Evolutionary conservation across 768 basidiomycete species (phyloP).

Genomic region (Steccherinum ochraceum): DNA sequence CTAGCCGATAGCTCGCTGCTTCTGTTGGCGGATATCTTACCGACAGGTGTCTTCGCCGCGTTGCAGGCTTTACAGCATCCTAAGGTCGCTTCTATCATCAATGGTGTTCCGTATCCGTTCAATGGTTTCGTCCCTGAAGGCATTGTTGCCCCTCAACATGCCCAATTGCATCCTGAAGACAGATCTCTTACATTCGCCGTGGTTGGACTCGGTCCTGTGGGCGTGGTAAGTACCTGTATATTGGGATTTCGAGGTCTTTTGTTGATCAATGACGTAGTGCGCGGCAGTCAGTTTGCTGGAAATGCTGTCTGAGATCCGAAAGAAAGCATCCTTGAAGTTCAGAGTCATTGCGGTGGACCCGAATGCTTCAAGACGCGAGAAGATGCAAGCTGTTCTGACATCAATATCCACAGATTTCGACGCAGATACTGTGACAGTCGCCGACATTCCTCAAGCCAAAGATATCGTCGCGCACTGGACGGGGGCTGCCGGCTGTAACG

Average conservation of each 20-base stretch:
- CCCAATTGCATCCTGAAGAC: slow-evolving; percentile 39
- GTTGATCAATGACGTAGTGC: slow-evolving; percentile 33
- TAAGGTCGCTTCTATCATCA: slow-evolving; percentile 56
- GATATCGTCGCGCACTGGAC: slow-evolving; percentile 46
- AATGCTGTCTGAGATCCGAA: slow-evolving; percentile 36
- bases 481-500: slow-evolving; percentile 50
- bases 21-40: slow-evolving; percentile 71
- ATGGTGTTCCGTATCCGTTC: slow-evolving; percentile 52
- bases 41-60: slow-evolving; percentile 75
- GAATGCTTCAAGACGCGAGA: slow-evolving; percentile 47
- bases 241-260: slow-evolving; percentile 1
- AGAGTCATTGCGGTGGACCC: slow-evolving; percentile 63
- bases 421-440: slow-evolving; percentile 42
- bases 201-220: slow-evolving; percentile 75
- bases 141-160: not conserved
- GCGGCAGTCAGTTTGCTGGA: slow-evolving; percentile 60
- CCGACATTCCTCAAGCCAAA: slow-evolving; percentile 47
- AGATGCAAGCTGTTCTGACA: slow-evolving; percentile 52
- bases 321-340: slow-evolving; percentile 29
- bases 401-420: slow-evolving; percentile 40
- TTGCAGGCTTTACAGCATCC: slow-evolving; percentile 68
- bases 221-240: slow-evolving; percentile 37
- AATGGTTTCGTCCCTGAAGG: slow-evolving; percentile 11
- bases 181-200: slow-evolving; percentile 53
- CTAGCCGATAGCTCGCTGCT: slow-evolving; percentile 62